Conservation (phyloP, 2,329 filamentous ascomycete genomes). For the Teratosphaeria epicoccoides region DNA sequence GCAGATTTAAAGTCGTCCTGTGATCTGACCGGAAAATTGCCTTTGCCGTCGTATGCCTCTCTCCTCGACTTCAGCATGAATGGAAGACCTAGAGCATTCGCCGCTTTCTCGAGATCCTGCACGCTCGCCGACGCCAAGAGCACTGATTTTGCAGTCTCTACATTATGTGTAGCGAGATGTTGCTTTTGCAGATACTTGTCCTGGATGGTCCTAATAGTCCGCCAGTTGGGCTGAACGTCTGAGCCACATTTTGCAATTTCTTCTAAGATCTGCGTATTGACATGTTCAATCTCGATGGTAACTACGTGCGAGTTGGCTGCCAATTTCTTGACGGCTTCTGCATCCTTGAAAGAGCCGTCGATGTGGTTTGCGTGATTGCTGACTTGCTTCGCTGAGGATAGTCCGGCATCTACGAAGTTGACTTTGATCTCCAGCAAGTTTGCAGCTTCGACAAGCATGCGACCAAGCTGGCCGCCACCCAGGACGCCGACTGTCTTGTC, state of each 20-base stretch:
- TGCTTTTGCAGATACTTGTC: slow-evolving; percentile 89
- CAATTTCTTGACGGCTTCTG: slow-evolving; percentile 66
- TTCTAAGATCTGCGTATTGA: slow-evolving; percentile 80
- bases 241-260: slow-evolving; percentile 61
- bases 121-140: slow-evolving; percentile 51
- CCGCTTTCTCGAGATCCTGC: slow-evolving; percentile 53
- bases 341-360: slow-evolving; percentile 78
- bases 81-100: slow-evolving; percentile 60
- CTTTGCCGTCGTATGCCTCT: slow-evolving; percentile 84
- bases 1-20: slow-evolving; percentile 54
- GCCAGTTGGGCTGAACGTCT: slow-evolving; percentile 65
- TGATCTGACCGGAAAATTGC: slow-evolving; percentile 56
- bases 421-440: slow-evolving; percentile 66
- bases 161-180: slow-evolving; percentile 55
- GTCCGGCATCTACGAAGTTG: slow-evolving; percentile 63
- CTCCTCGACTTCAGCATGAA: slow-evolving; percentile 89
- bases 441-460: slow-evolving; percentile 89
- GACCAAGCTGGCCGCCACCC: slow-evolving; percentile 56
- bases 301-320: slow-evolving; percentile 67
- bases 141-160: slow-evolving; percentile 63
- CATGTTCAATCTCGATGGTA: slow-evolving; percentile 92
- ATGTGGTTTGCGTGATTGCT: slow-evolving; percentile 65
- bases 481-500: slow-evolving; percentile 29
- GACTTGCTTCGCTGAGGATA: slow-evolving; percentile 76
- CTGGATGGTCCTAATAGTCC: slow-evolving; percentile 78